Evolutionary conservation across 225 moss, liverwort and hornwort genomes (phyloP).

Genomic region (Physcomitrellopsis africana): DNA sequence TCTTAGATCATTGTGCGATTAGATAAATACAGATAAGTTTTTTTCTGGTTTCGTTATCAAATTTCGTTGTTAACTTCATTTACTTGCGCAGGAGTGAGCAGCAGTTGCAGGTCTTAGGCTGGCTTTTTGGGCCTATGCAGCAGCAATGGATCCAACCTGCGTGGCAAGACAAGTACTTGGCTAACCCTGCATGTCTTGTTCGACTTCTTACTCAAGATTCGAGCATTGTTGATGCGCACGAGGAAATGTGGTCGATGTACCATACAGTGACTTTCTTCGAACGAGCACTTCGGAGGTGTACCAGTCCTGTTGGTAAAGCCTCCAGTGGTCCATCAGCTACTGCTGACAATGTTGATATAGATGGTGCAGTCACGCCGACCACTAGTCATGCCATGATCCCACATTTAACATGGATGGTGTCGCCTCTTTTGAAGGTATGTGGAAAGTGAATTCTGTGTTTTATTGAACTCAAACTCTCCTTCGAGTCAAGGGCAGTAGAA

Average conservation of each 20-base stretch:
- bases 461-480: constrained; percentile 3
- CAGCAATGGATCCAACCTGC: constrained; percentile 83
- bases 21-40: not conserved
- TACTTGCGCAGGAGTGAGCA: constrained; percentile 61
- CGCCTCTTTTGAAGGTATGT: constrained; percentile 83
- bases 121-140: constrained; percentile 83
- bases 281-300: constrained; percentile 86
- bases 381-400: constrained; percentile 62
- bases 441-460: constrained; percentile 4
- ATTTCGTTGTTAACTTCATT: not conserved
- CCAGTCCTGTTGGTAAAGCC: constrained; percentile 60
- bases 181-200: constrained; percentile 74
- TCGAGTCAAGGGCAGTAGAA: constrained; percentile 2
- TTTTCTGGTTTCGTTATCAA: not conserved
- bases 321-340: constrained; percentile 37
- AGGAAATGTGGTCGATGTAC: constrained; percentile 94
- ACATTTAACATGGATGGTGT: constrained; percentile 83
- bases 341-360: constrained; percentile 66
- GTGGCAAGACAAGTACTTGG: constrained; percentile 81
- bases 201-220: constrained; percentile 58
- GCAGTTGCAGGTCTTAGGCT: constrained; percentile 82
- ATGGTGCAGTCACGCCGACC: constrained; percentile 53
- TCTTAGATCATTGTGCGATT: not conserved
- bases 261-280: constrained; percentile 95
- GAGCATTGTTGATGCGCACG: constrained; percentile 49